Evolutionary conservation across 208 protist genomes (phyloP).

Genomic region (Angomonas ambiguus): DNA sequence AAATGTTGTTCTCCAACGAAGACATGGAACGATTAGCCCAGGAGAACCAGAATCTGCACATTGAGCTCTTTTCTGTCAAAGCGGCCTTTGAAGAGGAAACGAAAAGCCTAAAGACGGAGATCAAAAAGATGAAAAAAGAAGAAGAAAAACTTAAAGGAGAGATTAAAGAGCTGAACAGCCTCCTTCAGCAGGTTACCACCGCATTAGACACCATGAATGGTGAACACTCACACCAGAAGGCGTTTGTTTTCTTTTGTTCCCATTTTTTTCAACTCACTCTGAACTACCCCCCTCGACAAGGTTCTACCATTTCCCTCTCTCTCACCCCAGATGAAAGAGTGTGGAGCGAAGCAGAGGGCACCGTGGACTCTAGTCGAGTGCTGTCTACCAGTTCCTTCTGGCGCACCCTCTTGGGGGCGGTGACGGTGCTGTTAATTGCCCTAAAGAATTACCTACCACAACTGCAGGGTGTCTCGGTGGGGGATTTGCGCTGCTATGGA

Average conservation of each 20-base stretch:
- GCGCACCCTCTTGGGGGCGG: constrained; percentile 42
- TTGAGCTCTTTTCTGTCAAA: neutral
- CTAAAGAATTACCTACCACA: constrained; percentile 47
- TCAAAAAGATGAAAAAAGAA: neutral
- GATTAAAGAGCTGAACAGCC: neutral
- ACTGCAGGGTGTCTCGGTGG: constrained; percentile 34
- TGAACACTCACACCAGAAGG: neutral
- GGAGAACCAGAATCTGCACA: constrained; percentile 9
- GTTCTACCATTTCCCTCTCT: neutral
- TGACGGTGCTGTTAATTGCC: constrained; percentile 50
- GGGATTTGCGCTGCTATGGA: constrained; percentile 43
- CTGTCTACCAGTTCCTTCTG: constrained; percentile 18
- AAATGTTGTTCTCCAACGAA: neutral
- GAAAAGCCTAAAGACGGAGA: neutral
- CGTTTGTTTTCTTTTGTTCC: constrained; percentile 2
- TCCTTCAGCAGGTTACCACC: neutral
- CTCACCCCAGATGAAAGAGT: neutral
- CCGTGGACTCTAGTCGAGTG: constrained; percentile 9
- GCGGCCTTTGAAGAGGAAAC: neutral
- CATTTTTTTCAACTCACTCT: constrained; percentile 3
- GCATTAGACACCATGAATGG: neutral
- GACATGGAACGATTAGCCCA: neutral
- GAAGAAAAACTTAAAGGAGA: neutral
- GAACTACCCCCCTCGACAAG: neutral
- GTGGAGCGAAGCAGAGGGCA: constrained; percentile 16